phyloP scores from a whole-genome alignment of 441 rosid genomes.

The Dalechampia spathulata region DNA sequence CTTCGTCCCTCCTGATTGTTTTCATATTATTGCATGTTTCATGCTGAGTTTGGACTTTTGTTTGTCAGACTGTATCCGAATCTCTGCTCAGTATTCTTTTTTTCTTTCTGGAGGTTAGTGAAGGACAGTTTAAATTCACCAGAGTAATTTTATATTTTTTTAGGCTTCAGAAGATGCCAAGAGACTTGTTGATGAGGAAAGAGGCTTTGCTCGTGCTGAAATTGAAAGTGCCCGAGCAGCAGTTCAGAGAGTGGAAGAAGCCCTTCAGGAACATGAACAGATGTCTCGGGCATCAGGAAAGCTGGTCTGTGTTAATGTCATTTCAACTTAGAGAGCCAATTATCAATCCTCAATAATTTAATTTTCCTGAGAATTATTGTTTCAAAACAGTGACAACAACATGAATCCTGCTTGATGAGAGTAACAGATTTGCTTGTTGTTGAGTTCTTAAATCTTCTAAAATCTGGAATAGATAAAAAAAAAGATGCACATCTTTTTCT shows the following conservation, averaged over 20 bases:
- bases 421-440: background rate
- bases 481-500: background rate
- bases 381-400: background rate
- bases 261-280: conserved; percentile 79
- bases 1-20: too few species aligned
- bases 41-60: too few species aligned
- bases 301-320: conserved; percentile 34
- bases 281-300: conserved; percentile 71
- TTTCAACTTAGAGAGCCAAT: background rate
- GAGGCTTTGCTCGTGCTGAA: conserved; percentile 91
- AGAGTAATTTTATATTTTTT: conserved; percentile 13
- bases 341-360: background rate
- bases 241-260: conserved; percentile 95
- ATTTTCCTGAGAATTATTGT: background rate
- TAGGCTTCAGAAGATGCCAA: conserved; percentile 99
- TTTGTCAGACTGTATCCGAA: too few species aligned
- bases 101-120: background rate
- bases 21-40: too few species aligned
- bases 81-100: too few species aligned
- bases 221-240: conserved; percentile 95
- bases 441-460: too few species aligned
- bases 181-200: conserved; percentile 90
- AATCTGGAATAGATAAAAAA: too few species aligned
- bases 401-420: background rate
- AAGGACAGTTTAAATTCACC: background rate